Percentiles rank a stretch among this genome's conserved stretches.
These are phyloP conservation scores for Suillus bovinus DNA, from an alignment of 768 basidiomycete species.

Conservation along the genomic window DNA sequence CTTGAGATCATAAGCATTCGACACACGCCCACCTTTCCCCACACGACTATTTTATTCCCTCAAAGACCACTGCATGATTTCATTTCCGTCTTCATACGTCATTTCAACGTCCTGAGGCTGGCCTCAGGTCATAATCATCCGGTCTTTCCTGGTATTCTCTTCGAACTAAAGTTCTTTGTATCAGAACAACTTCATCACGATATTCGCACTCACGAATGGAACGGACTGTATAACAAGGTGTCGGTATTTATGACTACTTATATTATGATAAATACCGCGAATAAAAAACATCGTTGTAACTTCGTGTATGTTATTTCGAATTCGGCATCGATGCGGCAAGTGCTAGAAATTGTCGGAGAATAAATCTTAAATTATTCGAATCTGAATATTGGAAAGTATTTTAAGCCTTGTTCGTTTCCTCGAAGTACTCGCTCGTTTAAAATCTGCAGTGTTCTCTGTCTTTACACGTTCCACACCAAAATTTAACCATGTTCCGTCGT, in stretches of 20 bases:
- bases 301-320: not conserved
- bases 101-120: slow-evolving; percentile 2
- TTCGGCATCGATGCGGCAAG: not conserved
- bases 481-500: slow-evolving; percentile 34
- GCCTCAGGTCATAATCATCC: slow-evolving; percentile 2
- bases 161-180: slow-evolving; percentile 3
- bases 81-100: slow-evolving; percentile 6
- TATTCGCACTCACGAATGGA: not conserved
- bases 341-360: slow-evolving; percentile 24
- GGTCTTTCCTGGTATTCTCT: not conserved
- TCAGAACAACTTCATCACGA: not conserved
- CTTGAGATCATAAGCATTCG: slow-evolving; percentile 6
- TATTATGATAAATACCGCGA: slow-evolving; percentile 4
- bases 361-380: slow-evolving; percentile 16
- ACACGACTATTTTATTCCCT: not conserved
- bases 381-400: slow-evolving; percentile 8
- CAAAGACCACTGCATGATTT: not conserved
- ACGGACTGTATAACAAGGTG: slow-evolving; percentile 10
- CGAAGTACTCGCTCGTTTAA: slow-evolving; percentile 23
- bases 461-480: slow-evolving; percentile 11
- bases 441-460: slow-evolving; percentile 15
- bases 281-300: not conserved
- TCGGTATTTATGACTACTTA: slow-evolving; percentile 11
- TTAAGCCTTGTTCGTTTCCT: slow-evolving; percentile 14
- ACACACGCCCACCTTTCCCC: not conserved